Evolutionary conservation across 257 asterid genomes (phyloP), one percentile per base, ranked within the genome.

Genomic region (Orobanche coerulescens): DNA sequence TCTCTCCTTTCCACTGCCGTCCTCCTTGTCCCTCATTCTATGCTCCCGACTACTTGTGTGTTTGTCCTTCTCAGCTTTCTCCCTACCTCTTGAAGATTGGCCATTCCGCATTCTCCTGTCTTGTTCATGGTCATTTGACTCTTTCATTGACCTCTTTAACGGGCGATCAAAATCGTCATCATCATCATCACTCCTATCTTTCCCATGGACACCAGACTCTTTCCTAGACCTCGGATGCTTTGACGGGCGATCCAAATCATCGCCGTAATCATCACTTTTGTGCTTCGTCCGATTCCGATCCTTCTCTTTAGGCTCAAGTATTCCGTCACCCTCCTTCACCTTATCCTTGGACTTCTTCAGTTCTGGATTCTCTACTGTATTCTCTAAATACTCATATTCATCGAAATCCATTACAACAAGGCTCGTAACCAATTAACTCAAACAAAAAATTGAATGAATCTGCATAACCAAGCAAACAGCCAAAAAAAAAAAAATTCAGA

Each of bases 331-430:
- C 23, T 78, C 84, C 58, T 72, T 79, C 18, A 53, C 55, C 67
- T 76, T 76, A 46, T 71, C 79, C 66, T 78, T 75, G 37, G 30
- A 34, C 65, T 42, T 73, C 73, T 71, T 70, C 42, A 1, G 49
- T 30, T 74, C 82, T 2, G 84, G 84, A 30, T 77, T 81, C 64
- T 77, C 93, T 37, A 73, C 84, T 7, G 70, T 70, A 43, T 69
- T 81, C 56, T 81, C 84, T 63, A 79, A 65, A 65, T 84, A 79
- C 23, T 75, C 84, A 49, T 75, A 68, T 77, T 84, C 86, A 39
- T 84, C 93, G 47, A 77, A 79, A 69, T 81, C 86, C 93, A 81
- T 84, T 9, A 44, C 57, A 6, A 16, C 18, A 12, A 36, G 42
- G 31, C 37, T 46, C 5, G 20, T 10, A 57, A 25, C 47, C 57